phyloP scores from a whole-genome alignment of 1,139 yeast genomes.

The Hemisphaericaspora xylanilytica region DNA sequence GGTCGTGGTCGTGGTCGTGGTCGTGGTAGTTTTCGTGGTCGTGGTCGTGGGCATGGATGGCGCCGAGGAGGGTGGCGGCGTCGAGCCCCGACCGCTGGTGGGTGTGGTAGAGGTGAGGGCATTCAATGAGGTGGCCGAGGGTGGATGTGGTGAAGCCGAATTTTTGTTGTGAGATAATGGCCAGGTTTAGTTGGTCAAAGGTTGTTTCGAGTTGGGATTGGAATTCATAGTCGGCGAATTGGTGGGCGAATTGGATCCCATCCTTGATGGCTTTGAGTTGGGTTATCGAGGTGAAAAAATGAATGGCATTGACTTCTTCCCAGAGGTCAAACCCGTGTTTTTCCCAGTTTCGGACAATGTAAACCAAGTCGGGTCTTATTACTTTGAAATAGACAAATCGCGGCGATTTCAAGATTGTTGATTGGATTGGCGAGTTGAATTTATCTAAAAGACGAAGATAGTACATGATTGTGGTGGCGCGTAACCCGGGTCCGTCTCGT shows the following conservation, averaged over 20 bases:
- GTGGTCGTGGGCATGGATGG: conserved; percentile 53
- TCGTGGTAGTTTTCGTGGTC: conserved; percentile 17
- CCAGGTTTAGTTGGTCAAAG: conserved; percentile 32
- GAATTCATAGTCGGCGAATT: conserved; percentile 35
- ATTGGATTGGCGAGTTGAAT: conserved; percentile 24
- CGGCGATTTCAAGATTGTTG: conserved; percentile 20
- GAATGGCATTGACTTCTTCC: conserved; percentile 81
- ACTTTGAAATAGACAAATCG: conserved; percentile 48
- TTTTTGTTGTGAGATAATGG: conserved; percentile 19
- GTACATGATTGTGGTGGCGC: conserved; percentile 63
- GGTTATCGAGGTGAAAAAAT: conserved; percentile 74
- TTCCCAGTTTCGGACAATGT: conserved; percentile 63
- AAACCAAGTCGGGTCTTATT: conserved; percentile 69
- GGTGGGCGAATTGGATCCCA: conserved; percentile 50
- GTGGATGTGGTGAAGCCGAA: conserved; percentile 35
- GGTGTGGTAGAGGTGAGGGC: conserved; percentile 47
- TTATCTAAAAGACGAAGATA: conserved; percentile 48
- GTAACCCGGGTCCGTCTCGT: conserved; percentile 88
- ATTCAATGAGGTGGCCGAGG: conserved; percentile 63
- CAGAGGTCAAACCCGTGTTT: conserved; percentile 77
- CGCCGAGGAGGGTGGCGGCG: conserved; percentile 71
- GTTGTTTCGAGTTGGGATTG: conserved; percentile 20
- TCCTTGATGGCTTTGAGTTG: conserved; percentile 67
- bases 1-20: conserved; percentile 45
- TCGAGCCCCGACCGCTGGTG: conserved; percentile 70